These are phyloP conservation scores for Skeletonema grethae DNA, from an alignment of 108 stramenopile genomes.

Conservation along the genomic window DNA sequence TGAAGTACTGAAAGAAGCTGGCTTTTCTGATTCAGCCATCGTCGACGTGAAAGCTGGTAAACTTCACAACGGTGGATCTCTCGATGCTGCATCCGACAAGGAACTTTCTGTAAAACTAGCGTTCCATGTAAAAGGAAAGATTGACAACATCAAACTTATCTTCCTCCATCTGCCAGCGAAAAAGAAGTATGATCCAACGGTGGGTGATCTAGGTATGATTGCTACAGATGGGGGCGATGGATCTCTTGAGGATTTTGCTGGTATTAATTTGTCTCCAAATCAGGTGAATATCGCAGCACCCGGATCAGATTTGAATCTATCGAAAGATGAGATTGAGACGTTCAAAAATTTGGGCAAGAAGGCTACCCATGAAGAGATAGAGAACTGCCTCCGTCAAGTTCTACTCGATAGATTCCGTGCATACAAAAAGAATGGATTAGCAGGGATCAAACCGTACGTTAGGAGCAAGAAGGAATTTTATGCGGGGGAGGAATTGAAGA, in stretches of 20 bases:
- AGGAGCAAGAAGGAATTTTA: conserved; percentile 49
- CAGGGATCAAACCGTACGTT: conserved; percentile 52
- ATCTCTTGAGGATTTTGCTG: conserved; percentile 47
- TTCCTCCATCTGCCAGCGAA: conserved; percentile 43
- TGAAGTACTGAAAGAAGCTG: conserved; percentile 46
- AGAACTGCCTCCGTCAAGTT: conserved; percentile 42
- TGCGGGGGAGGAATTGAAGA: conserved; percentile 49
- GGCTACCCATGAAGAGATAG: conserved; percentile 45
- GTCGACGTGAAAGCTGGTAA: conserved; percentile 39
- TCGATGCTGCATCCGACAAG: conserved; percentile 42
- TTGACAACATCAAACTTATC: conserved; percentile 39
- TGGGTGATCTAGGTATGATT: conserved; percentile 51
- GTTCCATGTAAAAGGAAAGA: conserved; percentile 43
- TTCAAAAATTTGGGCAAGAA: conserved; percentile 45
- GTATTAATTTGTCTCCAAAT: conserved; percentile 43
- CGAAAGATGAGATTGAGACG: conserved; percentile 47
- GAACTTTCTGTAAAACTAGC: conserved; percentile 55
- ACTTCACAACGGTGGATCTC: conserved; percentile 45
- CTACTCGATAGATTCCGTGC: conserved; percentile 48
- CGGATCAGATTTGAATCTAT: conserved; percentile 52
- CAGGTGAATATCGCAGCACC: conserved; percentile 29
- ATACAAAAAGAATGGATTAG: conserved; percentile 53
- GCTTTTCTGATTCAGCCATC: conserved; percentile 38
- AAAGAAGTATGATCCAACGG: conserved; percentile 54
- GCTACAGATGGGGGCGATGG: conserved; percentile 49